phyloP scores from a whole-genome alignment of 345 rosid species.

The Zanthoxylum bungeanum region DNA sequence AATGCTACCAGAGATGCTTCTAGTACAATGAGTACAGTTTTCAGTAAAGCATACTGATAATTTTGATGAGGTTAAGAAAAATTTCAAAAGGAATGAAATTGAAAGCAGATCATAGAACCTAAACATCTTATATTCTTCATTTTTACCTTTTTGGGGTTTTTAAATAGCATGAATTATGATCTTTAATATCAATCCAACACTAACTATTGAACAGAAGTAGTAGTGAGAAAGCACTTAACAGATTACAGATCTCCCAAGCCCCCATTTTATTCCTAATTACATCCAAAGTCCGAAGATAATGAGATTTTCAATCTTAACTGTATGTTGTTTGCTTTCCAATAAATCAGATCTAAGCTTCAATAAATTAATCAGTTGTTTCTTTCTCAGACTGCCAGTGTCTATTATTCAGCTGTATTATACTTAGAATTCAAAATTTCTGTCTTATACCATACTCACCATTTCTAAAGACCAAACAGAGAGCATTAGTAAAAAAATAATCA shows the following conservation, averaged over 20 bases:
- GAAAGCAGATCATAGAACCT: neutral
- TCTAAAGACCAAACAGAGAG: neutral
- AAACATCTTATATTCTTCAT: neutral
- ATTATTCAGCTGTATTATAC: neutral
- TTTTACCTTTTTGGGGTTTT: neutral
- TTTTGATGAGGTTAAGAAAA: slow-evolving; percentile 33
- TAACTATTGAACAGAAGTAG: neutral
- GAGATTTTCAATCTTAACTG: neutral
- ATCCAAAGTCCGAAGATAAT: neutral
- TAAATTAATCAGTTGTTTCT: neutral
- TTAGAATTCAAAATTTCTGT: neutral
- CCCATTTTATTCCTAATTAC: neutral
- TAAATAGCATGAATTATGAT: neutral
- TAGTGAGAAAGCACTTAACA: neutral
- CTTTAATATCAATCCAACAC: neutral
- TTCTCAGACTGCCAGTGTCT: neutral
- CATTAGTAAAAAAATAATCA: neutral
- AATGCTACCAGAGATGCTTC: slow-evolving; percentile 81
- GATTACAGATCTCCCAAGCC: neutral
- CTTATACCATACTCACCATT: neutral
- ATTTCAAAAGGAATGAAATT: neutral
- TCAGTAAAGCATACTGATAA: slow-evolving; percentile 65
- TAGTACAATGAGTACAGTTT: slow-evolving; percentile 49
- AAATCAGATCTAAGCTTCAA: neutral
- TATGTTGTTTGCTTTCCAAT: neutral